Base-by-base conservation (phyloP, 2,329 filamentous ascomycete genomes). In the Trichoderma gracile region DNA sequence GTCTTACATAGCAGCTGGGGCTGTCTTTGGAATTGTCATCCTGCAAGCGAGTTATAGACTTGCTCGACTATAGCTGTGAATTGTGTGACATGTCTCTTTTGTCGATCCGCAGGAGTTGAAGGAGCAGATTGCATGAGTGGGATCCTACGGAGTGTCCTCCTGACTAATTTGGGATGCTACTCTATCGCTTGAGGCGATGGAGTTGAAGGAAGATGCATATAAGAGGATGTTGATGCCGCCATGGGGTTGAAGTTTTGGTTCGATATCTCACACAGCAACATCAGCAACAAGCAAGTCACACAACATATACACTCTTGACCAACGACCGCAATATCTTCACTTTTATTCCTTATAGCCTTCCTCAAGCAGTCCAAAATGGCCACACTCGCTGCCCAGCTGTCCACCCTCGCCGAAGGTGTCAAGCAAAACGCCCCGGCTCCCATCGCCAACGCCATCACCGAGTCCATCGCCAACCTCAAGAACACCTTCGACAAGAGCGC, bases 361-460 rank as follows among this genome's bases (percentile, higher is more conserved):
- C 6, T 25, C 21, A 25, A 49, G n/a, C 23, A 38, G 21, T 25
- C 38, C 43, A 61, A 12, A 52, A 60, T 60, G 57, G 23, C 46
- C 1, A 60, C 57, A 12, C 23, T 60, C 9, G 57, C 57, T 50
- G 6, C 57, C 2, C 57, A 61, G n/a, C 17, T 61, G 47, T 7
- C 47, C 5, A 19, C 12, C 1, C 3, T 30, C 14, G 23, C 19
- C 23, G 47, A 53, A 8, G 25, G 40, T 6, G n/a, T 61, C 8
- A 43, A 15, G 23, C n/a, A 61, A 14, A 52, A 61, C n/a, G 47
- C 38, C 14, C 38, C 58, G 21, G 25, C 46, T 33, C 38, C 46
- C 2, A 5, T 61, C 3, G 33, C 15, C 30, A 21, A 23, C 15
- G 0, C 23, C 19, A 45, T 61, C 25, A 23, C 33, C 14, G 23